Base-by-base conservation (phyloP, 352 stramenopile species). In the Phytophthora citrophthora region DNA sequence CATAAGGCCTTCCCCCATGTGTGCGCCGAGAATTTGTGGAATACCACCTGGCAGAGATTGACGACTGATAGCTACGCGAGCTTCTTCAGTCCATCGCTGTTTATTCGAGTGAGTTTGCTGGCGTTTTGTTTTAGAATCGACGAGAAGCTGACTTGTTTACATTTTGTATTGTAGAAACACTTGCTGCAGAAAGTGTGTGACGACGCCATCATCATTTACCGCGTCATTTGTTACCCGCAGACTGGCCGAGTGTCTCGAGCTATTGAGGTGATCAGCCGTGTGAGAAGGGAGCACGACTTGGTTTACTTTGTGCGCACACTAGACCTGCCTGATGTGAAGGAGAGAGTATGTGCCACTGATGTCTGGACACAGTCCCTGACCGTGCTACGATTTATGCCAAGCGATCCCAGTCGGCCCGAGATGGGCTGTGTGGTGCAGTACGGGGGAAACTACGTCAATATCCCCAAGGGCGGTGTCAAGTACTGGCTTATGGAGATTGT, bases 401-500 rank as follows among this genome's bases (percentile, higher is more conserved):
- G 59, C 8, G 70, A 79, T 48, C 56, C 68, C 46, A 47, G 51
- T 6, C 46, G 56, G 31, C 61, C 70, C 0, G 58, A 74, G 18
- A 39, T 61, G 6, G 77, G 77, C 16, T 86, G 77, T 39, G 67
- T 66, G 12, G 59, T 86, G 44, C 68, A 79, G 51, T 83, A 75
- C 38, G 77, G 71, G 20, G 77, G 77, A 26, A 68, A 75, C 57
- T 83, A 81, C 48, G 50, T 62, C 2, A 81, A 80, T 26, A 72
- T 83, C 38, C 68, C 74, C 16, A 69, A 61, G 18, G 65, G 64
- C 9, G 72, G 71, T 39, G 65, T 79, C 36, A 69, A 72, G 52
- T 79, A 86, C 54, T 86, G 77, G 77, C 71, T 86, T 65, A 86
- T 86, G 77, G 77, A 86, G 48, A 66, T 81, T 50, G 49, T 83